These are phyloP conservation scores for Asterophora parasitica DNA, from an alignment of 768 basidiomycete species.

Conservation along the genomic window DNA sequence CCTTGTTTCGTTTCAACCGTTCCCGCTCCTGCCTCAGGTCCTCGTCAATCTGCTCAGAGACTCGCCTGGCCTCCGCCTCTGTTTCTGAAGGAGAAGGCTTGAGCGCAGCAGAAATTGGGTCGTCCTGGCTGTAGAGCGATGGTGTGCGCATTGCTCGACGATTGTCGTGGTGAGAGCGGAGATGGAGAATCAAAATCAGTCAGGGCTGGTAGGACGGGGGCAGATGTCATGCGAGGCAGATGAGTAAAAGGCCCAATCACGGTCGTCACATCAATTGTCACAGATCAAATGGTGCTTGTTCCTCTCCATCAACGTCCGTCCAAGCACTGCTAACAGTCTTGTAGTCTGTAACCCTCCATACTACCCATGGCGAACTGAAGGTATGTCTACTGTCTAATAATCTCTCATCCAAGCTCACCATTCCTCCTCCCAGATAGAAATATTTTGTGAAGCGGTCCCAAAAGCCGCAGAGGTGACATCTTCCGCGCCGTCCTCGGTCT, in stretches of 20 bases:
- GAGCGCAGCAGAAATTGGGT: constrained; percentile 66
- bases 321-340: constrained; percentile 12
- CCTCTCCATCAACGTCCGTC: constrained; percentile 12
- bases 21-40: constrained; percentile 69
- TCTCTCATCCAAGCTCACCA: not conserved
- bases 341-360: constrained; percentile 93
- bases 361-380: constrained; percentile 93
- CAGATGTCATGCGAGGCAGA: too few relatives aligned
- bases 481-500: constrained; percentile 4
- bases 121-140: constrained; percentile 69
- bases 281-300: constrained; percentile 18
- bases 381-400: constrained; percentile 31
- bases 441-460: constrained; percentile 97
- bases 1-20: constrained; percentile 55
- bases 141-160: constrained; percentile 52
- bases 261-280: constrained; percentile 21
- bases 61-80: constrained; percentile 64
- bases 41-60: constrained; percentile 81
- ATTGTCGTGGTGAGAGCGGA: constrained; percentile 24
- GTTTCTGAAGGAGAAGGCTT: constrained; percentile 65
- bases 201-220: too few relatives aligned
- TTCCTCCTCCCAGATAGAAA: constrained; percentile 62
- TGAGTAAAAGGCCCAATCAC: constrained; percentile 8
- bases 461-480: constrained; percentile 81
- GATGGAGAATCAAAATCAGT: constrained; percentile 17